Evolutionary conservation across 2,329 filamentous ascomycete genomes (phyloP).

Genomic region (Penicillium rolfsii): DNA sequence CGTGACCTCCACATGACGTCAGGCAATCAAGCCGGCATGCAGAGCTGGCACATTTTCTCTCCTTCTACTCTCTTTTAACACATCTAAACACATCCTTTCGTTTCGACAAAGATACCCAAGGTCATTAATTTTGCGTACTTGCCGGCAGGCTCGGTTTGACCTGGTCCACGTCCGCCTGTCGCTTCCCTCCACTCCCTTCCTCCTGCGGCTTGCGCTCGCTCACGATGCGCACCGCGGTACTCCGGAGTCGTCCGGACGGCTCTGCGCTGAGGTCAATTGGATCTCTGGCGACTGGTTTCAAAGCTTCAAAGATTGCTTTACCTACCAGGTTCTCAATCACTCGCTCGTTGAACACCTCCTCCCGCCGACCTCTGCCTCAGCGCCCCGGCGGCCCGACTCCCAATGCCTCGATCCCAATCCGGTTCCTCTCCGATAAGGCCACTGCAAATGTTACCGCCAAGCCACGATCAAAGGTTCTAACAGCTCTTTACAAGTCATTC

Average conservation of each 20-base stretch:
- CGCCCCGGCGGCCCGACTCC: conserved; percentile 18
- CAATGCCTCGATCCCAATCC: conserved; percentile 34
- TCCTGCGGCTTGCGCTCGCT: conserved; percentile 13
- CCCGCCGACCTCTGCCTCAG: conserved; percentile 19
- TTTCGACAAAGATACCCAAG: conserved; percentile 5
- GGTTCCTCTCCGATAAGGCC: conserved; percentile 39
- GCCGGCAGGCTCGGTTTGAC: conserved; percentile 15
- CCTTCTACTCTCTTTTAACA: background rate
- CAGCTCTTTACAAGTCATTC: conserved; percentile 69
- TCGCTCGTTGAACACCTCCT: conserved; percentile 30
- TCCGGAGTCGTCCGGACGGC: conserved; percentile 35
- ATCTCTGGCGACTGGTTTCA: conserved; percentile 26
- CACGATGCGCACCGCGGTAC: conserved; percentile 39
- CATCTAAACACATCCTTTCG: conserved; percentile 9
- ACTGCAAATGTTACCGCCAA: conserved; percentile 25
- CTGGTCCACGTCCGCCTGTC: conserved; percentile 8
- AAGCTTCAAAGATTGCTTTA: conserved; percentile 19
- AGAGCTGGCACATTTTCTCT: background rate
- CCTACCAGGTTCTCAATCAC: conserved; percentile 18
- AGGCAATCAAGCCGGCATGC: background rate
- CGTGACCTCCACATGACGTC: conserved; percentile 24
- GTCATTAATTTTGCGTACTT: conserved; percentile 11
- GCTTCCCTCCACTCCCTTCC: conserved; percentile 18
- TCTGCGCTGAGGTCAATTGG: conserved; percentile 34
- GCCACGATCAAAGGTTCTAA: conserved; percentile 41